phyloP scores from a whole-genome alignment of 2,329 filamentous ascomycete genomes.

The Ceratocystiopsis sp. region DNA sequence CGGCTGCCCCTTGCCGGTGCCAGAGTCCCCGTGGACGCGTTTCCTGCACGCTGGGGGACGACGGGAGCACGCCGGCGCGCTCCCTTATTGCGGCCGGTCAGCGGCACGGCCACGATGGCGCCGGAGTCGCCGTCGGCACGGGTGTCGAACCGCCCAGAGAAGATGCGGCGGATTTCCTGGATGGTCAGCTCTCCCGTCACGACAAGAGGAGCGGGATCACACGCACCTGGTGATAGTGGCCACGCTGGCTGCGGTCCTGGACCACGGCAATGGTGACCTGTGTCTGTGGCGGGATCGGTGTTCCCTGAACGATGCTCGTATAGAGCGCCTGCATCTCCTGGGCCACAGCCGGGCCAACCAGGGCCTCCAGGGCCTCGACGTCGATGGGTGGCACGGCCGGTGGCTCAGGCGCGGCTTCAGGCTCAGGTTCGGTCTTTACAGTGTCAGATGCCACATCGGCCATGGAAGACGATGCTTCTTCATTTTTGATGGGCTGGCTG shows the following conservation, averaged over 20 bases:
- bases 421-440: not conserved
- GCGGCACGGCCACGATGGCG: slow-evolving; percentile 40
- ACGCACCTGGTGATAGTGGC: slow-evolving; percentile 29
- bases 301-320: slow-evolving; percentile 17
- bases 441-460: not conserved
- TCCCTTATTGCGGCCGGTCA: slow-evolving; percentile 9
- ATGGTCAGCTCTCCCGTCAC: no score
- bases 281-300: slow-evolving; percentile 13
- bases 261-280: slow-evolving; percentile 23
- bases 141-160: slow-evolving; percentile 62
- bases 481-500: not conserved
- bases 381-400: not conserved
- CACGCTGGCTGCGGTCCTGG: slow-evolving; percentile 27
- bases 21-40: no score
- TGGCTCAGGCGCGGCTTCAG: not conserved
- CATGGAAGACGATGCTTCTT: not conserved
- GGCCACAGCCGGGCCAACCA: slow-evolving; percentile 24
- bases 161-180: slow-evolving; percentile 56
- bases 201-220: no score
- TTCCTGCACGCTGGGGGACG: no score
- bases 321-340: slow-evolving; percentile 25
- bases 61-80: slow-evolving; percentile 6
- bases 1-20: no score
- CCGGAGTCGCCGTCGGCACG: slow-evolving; percentile 35
- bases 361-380: slow-evolving; percentile 16